phyloP scores from a whole-genome alignment of 306 rosid species.

The Gillenia trifoliata region DNA sequence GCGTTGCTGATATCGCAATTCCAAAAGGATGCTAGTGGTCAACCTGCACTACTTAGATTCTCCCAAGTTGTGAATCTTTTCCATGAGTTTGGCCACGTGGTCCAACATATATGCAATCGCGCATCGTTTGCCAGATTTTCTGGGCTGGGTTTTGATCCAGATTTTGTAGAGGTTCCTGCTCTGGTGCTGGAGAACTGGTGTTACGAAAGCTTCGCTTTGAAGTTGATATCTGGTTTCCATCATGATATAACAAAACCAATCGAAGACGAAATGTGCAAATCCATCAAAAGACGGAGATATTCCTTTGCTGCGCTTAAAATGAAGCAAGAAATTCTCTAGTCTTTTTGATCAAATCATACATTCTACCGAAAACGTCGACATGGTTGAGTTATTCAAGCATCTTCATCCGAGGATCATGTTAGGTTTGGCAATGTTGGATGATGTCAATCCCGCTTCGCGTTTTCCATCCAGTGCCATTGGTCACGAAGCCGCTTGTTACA shows the following conservation, averaged over 20 bases:
- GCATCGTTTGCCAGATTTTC: conserved; percentile 81
- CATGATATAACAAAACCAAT: conserved; percentile 93
- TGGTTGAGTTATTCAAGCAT: conserved; percentile 77
- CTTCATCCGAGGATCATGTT: conserved; percentile 93
- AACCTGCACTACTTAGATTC: conserved; percentile 68
- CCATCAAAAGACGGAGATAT: conserved; percentile 76
- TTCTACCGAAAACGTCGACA: conserved; percentile 83
- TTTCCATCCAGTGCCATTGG: conserved; percentile 72
- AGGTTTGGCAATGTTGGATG: conserved; percentile 82
- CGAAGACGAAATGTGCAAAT: conserved; percentile 66
- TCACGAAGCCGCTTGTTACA: conserved; percentile 85
- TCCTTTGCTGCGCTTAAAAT: conserved; percentile 90
- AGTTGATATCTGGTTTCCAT: conserved; percentile 93
- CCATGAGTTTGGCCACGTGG: conserved; percentile 97
- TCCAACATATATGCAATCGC: conserved; percentile 88
- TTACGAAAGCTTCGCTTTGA: conserved; percentile 65
- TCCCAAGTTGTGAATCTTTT: conserved; percentile 87
- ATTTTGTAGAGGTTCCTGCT: conserved; percentile 91
- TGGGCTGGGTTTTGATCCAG: conserved; percentile 90
- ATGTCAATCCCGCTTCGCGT: conserved; percentile 80
- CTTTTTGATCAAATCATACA: conserved; percentile 94
- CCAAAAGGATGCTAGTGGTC: conserved; percentile 50
- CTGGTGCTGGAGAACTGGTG: conserved; percentile 90
- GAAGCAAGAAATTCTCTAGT: conserved; percentile 90
- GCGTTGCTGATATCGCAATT: conserved; percentile 70